Percentiles rank a stretch among this genome's conserved stretches.
Conservation (phyloP, 2,329 filamentous ascomycete genomes). For the Intubia oerlemansii region DNA sequence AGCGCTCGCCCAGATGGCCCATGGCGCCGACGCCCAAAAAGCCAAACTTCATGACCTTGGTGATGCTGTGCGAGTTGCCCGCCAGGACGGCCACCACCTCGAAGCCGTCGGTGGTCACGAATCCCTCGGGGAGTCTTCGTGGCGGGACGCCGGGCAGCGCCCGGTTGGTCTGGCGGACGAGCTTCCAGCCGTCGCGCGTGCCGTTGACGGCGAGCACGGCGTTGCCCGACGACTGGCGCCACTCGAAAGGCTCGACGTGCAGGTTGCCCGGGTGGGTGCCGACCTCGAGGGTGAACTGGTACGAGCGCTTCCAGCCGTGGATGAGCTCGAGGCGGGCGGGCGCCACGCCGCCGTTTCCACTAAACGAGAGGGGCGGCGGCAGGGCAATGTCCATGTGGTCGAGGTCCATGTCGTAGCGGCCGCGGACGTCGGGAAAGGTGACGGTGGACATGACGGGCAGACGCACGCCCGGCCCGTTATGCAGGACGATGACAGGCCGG, state of each 20-base stretch:
- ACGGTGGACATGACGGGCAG: too few species aligned
- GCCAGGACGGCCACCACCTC: constrained; percentile 22
- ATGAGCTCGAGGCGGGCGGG: constrained; percentile 4
- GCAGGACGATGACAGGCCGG: constrained; percentile 13
- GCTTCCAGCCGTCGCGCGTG: constrained; percentile 18
- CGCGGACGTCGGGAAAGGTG: too few species aligned
- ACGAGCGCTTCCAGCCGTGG: constrained; percentile 8
- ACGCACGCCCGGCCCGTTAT: constrained; percentile 16
- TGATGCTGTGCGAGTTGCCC: constrained; percentile 13
- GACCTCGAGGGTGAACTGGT: constrained; percentile 16
- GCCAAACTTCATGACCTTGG: constrained; percentile 16
- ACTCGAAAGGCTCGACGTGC: constrained; percentile 19
- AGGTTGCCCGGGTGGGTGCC: constrained; percentile 6
- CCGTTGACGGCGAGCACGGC: constrained; percentile 15
- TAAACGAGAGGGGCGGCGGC: constrained; percentile 10
- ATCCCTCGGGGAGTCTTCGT: constrained; percentile 5
- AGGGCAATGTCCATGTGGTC: constrained; percentile 11
- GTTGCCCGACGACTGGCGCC: constrained; percentile 17
- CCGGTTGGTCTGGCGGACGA: constrained; percentile 14
- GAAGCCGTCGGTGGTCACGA: constrained; percentile 14
- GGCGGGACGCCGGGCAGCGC: constrained; percentile 4
- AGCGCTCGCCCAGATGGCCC: constrained; percentile 19
- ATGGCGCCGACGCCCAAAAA: constrained; percentile 19
- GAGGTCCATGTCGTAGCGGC: too few species aligned
- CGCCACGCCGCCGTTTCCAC: constrained; percentile 6